These are phyloP conservation scores for Lactarius vividus DNA, from an alignment of 768 basidiomycete genomes.

Conservation along the genomic window DNA sequence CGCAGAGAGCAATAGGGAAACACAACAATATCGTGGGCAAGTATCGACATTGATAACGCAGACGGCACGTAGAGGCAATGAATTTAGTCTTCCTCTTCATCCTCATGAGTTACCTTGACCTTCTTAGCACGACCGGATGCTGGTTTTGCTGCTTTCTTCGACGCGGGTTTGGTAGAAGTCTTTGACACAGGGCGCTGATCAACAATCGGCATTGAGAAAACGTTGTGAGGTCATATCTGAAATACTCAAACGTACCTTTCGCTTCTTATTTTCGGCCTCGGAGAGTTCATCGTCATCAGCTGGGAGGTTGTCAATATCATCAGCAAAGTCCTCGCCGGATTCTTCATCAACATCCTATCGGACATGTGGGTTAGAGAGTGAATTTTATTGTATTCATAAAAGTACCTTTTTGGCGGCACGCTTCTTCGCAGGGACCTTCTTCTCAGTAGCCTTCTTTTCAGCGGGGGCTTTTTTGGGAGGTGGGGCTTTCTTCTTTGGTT, in stretches of 20 bases:
- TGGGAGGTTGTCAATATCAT: slow-evolving; percentile 43
- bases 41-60: not conserved
- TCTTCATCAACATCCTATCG: slow-evolving; percentile 39
- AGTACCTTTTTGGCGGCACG: slow-evolving; percentile 38
- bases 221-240: not conserved
- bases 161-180: slow-evolving; percentile 14
- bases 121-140: slow-evolving; percentile 22
- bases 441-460: slow-evolving; percentile 47
- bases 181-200: slow-evolving; percentile 13
- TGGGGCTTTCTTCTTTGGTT: slow-evolving; percentile 31
- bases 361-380: not conserved
- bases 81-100: slow-evolving; percentile 21
- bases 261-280: slow-evolving; percentile 54
- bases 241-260: slow-evolving; percentile 50
- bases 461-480: slow-evolving; percentile 34
- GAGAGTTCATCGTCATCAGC: slow-evolving; percentile 49
- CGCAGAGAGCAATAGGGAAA: slow-evolving; percentile 9
- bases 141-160: slow-evolving; percentile 21
- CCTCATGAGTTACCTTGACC: slow-evolving; percentile 9
- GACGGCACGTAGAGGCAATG: not conserved
- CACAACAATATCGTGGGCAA: not conserved
- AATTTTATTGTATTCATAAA: not conserved
- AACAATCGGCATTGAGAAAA: not conserved
- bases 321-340: slow-evolving; percentile 48
- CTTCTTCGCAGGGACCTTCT: slow-evolving; percentile 48